A percentile compares a stretch with the other conserved stretches of the same genome.
phyloP scores from a whole-genome alignment of 1,284 basidiomycete species.

The Pyrrhoderma lamaoense region DNA sequence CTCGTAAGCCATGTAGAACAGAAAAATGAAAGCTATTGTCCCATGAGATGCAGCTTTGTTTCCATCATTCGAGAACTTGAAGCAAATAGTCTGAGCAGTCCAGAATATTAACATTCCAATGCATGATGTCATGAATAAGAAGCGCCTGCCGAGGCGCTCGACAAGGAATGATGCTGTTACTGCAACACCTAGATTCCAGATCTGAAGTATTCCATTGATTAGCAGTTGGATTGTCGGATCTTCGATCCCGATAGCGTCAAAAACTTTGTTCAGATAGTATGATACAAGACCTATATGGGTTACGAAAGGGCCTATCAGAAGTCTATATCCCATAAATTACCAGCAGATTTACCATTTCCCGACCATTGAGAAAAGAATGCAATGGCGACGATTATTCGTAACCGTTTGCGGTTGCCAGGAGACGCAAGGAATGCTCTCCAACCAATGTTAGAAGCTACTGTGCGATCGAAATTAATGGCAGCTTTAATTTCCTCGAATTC shows the following conservation, averaged over 20 bases:
- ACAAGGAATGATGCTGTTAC: slow-evolving; percentile 21
- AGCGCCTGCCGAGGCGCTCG: slow-evolving; percentile 20
- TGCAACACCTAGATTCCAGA: slow-evolving; percentile 23
- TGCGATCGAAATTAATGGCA: slow-evolving; percentile 44
- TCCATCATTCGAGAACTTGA: slow-evolving; percentile 30
- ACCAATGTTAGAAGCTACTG: slow-evolving; percentile 35
- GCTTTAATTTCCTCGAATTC: slow-evolving; percentile 57
- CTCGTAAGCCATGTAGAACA: slow-evolving; percentile 39
- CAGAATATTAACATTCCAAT: slow-evolving; percentile 37
- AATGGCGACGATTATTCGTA: slow-evolving; percentile 49
- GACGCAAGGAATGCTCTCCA: slow-evolving; percentile 45
- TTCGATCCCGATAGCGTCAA: slow-evolving; percentile 40
- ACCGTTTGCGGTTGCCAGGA: slow-evolving; percentile 46
- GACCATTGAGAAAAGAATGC: slow-evolving; percentile 62
- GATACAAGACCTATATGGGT: slow-evolving; percentile 40
- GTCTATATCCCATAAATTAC: too few species aligned
- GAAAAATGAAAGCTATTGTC: slow-evolving; percentile 44
- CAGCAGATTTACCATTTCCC: slow-evolving; percentile 40
- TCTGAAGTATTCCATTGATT: slow-evolving; percentile 55
- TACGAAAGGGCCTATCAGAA: too few species aligned
- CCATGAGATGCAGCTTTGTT: slow-evolving; percentile 33
- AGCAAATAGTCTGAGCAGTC: slow-evolving; percentile 37
- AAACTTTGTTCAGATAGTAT: slow-evolving; percentile 28
- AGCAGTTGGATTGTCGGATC: slow-evolving; percentile 46
- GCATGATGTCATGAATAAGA: slow-evolving; percentile 19